A percentile compares a stretch with the other conserved stretches of the same genome.
These are phyloP conservation scores for Fusarium scirpi DNA, from an alignment of 2,329 filamentous ascomycete genomes.

Conservation along the genomic window DNA sequence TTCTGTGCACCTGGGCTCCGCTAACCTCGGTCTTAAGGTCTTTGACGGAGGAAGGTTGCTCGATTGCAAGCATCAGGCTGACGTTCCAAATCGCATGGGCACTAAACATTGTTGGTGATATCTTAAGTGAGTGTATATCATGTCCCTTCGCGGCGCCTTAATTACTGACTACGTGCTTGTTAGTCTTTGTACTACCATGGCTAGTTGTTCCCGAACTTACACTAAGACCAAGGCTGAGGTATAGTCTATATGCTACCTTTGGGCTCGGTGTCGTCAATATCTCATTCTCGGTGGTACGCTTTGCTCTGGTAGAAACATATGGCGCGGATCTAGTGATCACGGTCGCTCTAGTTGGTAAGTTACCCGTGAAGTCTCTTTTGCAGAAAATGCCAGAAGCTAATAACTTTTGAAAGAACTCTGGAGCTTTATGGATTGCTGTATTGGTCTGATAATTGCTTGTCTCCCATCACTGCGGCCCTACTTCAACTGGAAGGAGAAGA, in stretches of 20 bases:
- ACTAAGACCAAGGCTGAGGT: not conserved
- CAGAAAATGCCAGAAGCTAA: rapidly evolving
- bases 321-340: slow-evolving; percentile 6
- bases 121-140: not conserved
- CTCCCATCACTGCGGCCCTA: slow-evolving; percentile 19
- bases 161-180: rapidly evolving
- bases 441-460: slow-evolving; percentile 23
- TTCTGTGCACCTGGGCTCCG: rapidly evolving
- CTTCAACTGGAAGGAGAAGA: slow-evolving; percentile 9
- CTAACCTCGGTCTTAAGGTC: not conserved
- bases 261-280: slow-evolving; percentile 27
- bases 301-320: not conserved
- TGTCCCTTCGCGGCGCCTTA: rapidly evolving
- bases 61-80: not conserved
- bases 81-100: slow-evolving; percentile 17
- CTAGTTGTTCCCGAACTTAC: slow-evolving; percentile 19
- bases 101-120: slow-evolving; percentile 16
- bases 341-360: slow-evolving; percentile 13
- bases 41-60: not conserved
- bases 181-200: slow-evolving; percentile 33
- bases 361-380: not conserved
- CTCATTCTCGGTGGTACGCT: slow-evolving; percentile 7
- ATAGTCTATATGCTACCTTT: slow-evolving; percentile 26
- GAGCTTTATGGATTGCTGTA: slow-evolving; percentile 13
- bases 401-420: not conserved